Conservation (phyloP, 768 basidiomycete genomes). For the Hemileccinum rubropunctum region DNA sequence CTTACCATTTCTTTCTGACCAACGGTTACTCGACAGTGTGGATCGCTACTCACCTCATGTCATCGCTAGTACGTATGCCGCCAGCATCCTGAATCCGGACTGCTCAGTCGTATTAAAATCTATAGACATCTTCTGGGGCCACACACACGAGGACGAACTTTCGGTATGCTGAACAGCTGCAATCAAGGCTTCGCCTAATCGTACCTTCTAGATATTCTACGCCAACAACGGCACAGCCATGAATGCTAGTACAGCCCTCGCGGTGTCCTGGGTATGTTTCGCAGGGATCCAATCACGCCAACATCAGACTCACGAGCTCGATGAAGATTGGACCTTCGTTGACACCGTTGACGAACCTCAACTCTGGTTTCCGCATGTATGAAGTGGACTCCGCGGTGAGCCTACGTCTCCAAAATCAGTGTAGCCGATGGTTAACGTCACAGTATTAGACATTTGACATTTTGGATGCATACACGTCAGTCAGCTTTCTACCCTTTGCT, state of each 20-base stretch:
- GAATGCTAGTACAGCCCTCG: slow-evolving; percentile 49
- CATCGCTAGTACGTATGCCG: slow-evolving; percentile 35
- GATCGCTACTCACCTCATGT: slow-evolving; percentile 46
- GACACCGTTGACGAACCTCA: slow-evolving; percentile 63
- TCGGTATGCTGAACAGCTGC: slow-evolving; percentile 35
- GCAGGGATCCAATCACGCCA: background rate
- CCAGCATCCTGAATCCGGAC: background rate
- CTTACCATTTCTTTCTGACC: background rate
- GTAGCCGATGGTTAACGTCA: background rate
- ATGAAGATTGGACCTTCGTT: slow-evolving; percentile 46
- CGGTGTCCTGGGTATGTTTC: slow-evolving; percentile 42
- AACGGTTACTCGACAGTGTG: slow-evolving; percentile 24
- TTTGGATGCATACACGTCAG: slow-evolving; percentile 69
- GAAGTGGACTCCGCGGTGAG: slow-evolving; percentile 35
- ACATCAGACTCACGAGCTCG: background rate
- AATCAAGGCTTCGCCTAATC: background rate
- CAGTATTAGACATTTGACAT: slow-evolving; percentile 81
- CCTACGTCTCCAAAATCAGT: background rate
- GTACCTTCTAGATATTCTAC: slow-evolving; percentile 55
- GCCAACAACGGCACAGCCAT: slow-evolving; percentile 61
- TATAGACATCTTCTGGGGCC: slow-evolving; percentile 63
- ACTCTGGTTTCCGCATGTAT: slow-evolving; percentile 58
- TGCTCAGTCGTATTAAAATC: slow-evolving; percentile 11
- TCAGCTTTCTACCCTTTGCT: background rate
- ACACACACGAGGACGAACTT: slow-evolving; percentile 68